Evolutionary conservation across 805 yeast genomes (phyloP).

Genomic region (Candida piceae): DNA sequence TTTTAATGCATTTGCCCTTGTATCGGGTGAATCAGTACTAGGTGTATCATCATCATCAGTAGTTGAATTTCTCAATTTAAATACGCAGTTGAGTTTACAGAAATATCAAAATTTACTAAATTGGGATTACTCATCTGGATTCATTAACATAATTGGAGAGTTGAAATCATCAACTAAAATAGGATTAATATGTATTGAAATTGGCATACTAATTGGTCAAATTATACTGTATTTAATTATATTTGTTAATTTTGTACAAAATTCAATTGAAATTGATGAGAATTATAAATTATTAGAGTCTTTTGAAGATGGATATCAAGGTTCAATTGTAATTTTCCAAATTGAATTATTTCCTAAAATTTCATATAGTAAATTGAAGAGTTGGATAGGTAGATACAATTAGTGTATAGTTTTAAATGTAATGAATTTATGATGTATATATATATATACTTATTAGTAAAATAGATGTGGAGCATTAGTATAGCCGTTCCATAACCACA

Average conservation of each 20-base stretch:
- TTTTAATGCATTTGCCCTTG: conserved; percentile 1
- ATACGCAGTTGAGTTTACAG: conserved; percentile 9
- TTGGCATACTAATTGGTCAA: conserved; percentile 16
- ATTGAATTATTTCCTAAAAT: conserved; percentile 15
- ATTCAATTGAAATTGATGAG: neutral
- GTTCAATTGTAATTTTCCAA: conserved; percentile 9
- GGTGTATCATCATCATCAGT: no score
- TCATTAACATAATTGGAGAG: conserved; percentile 28
- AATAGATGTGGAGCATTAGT: no score
- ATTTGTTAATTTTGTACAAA: conserved; percentile 3
- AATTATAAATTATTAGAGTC: no score
- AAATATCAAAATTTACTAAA: conserved; percentile 12
- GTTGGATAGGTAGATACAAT: neutral
- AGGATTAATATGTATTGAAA: conserved; percentile 18
- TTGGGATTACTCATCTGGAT: conserved; percentile 17
- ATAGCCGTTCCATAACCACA: no score
- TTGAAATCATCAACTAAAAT: conserved; percentile 5
- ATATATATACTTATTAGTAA: no score
- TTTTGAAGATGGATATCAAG: conserved; percentile 15
- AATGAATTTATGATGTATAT: no score
- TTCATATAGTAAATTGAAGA: conserved; percentile 1
- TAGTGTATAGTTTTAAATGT: no score
- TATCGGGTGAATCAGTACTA: no score
- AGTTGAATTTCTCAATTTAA: no score
- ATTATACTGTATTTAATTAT: conserved; percentile 12